A percentile compares a stretch with the other conserved stretches of the same genome.
Evolutionary conservation across 129 eudicot species (phyloP).

Genomic region (Helichrysum umbraculigerum): DNA sequence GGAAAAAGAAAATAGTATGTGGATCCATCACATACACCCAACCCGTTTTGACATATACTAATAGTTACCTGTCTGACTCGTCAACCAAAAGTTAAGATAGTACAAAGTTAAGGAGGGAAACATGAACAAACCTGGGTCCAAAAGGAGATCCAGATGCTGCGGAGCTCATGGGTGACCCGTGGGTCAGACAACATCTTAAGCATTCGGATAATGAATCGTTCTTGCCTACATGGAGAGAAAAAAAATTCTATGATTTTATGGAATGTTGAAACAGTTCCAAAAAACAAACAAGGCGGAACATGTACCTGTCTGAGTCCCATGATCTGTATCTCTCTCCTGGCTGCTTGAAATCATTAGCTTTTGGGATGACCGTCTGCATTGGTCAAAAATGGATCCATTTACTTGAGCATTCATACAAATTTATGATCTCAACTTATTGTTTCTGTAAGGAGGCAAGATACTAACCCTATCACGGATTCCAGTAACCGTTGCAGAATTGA

Average conservation of each 20-base stretch:
- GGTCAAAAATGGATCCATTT: not conserved
- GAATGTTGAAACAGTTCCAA: not conserved
- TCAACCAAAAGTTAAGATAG: no score
- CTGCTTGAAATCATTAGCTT: conserved; percentile 81
- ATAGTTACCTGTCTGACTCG: not conserved
- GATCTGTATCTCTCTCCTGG: conserved; percentile 94
- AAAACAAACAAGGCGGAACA: not conserved
- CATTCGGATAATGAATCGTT: conserved; percentile 69
- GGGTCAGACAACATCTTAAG: conserved; percentile 76
- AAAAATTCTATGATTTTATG: not conserved
- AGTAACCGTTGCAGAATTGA: conserved; percentile 45
- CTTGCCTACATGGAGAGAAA: conserved; percentile 58
- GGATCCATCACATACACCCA: not conserved
- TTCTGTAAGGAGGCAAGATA: not conserved
- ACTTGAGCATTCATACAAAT: not conserved
- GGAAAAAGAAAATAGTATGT: no score
- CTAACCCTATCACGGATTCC: conserved; percentile 75
- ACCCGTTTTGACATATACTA: not conserved
- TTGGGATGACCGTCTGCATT: conserved; percentile 60
- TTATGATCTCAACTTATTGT: not conserved
- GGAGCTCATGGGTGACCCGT: conserved; percentile 85
- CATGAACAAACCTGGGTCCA: conserved; percentile 63
- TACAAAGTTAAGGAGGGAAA: not conserved
- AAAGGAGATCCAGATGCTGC: conserved; percentile 81
- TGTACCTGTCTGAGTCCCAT: conserved; percentile 72